These are phyloP conservation scores for Naganishia onofrii DNA, from an alignment of 768 basidiomycete species.

Conservation along the genomic window DNA sequence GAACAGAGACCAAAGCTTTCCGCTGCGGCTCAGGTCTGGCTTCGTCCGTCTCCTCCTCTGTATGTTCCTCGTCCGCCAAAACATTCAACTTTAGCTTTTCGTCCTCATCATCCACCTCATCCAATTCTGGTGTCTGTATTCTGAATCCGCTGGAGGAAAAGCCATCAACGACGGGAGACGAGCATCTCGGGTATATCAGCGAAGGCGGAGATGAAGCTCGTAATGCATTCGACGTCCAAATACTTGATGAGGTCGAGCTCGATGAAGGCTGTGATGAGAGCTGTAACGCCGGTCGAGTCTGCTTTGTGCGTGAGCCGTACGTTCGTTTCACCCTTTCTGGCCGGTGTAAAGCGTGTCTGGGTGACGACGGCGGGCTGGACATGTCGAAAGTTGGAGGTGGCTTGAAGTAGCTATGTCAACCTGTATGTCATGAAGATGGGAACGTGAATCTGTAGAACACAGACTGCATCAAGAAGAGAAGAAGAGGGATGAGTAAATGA, in stretches of 20 bases:
- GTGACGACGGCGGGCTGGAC: constrained; percentile 2
- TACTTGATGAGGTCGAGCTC: background rate
- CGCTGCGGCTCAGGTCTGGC: background rate
- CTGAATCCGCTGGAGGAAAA: constrained; percentile 19
- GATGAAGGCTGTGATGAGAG: background rate
- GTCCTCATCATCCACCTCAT: background rate
- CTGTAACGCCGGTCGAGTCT: background rate
- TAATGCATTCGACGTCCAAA: background rate
- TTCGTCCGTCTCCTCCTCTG: background rate
- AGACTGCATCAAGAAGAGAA: background rate
- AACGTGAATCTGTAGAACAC: too few species aligned
- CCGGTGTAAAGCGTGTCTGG: constrained; percentile 5
- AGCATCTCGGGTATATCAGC: background rate
- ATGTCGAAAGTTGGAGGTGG: background rate
- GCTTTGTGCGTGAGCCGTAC: constrained; percentile 17
- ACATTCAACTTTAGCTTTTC: background rate
- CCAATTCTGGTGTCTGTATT: constrained; percentile 9
- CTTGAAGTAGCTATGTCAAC: background rate
- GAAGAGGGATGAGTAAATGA: background rate
- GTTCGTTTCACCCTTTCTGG: constrained; percentile 12
- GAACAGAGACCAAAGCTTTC: background rate
- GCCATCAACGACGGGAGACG: background rate
- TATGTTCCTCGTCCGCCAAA: background rate
- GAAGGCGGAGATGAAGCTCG: constrained; percentile 14
- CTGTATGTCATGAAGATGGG: background rate